Evolutionary conservation across 768 basidiomycete species (phyloP).

Genomic region (Ramaria sp.): DNA sequence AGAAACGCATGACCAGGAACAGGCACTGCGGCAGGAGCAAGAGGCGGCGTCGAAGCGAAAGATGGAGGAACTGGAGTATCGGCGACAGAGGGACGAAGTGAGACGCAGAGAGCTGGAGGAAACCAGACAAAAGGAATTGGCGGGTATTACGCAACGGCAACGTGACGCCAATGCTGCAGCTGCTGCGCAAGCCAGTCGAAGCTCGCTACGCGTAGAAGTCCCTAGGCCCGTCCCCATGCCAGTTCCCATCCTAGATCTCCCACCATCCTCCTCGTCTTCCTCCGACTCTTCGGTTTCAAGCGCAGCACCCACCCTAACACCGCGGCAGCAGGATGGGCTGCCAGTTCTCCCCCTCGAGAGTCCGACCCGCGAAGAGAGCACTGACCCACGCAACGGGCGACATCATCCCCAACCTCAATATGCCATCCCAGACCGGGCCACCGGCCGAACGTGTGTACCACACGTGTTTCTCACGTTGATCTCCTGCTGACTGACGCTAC

Average conservation of each 20-base stretch:
- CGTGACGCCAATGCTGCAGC: conserved; percentile 47
- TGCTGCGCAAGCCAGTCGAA: conserved; percentile 26
- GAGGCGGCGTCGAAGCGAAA: conserved; percentile 12
- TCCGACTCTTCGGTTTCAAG: neutral
- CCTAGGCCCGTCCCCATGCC: conserved; percentile 17
- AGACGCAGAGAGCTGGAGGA: conserved; percentile 18
- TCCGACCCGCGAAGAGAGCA: conserved; percentile 42
- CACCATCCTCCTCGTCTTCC: neutral
- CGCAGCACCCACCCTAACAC: neutral
- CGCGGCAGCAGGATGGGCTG: conserved; percentile 6
- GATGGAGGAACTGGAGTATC: conserved; percentile 13
- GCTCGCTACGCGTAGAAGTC: conserved; percentile 19
- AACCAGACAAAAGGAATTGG: conserved; percentile 36
- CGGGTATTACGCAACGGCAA: conserved; percentile 47
- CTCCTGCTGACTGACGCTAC: neutral
- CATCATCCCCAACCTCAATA: conserved; percentile 15
- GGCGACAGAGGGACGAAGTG: conserved; percentile 17
- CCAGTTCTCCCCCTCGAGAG: conserved; percentile 50
- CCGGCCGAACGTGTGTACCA: conserved; percentile 19
- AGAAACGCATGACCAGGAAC: neutral
- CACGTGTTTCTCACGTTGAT: conserved; percentile 2
- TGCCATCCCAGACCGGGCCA: conserved; percentile 10
- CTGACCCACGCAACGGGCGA: conserved; percentile 30
- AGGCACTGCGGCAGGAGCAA: conserved; percentile 8
- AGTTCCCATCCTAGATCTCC: conserved; percentile 20